A percentile compares a stretch with the other conserved stretches of the same genome.
Conservation (phyloP, 768 basidiomycete genomes). For the Tricholoma saponaceum region DNA sequence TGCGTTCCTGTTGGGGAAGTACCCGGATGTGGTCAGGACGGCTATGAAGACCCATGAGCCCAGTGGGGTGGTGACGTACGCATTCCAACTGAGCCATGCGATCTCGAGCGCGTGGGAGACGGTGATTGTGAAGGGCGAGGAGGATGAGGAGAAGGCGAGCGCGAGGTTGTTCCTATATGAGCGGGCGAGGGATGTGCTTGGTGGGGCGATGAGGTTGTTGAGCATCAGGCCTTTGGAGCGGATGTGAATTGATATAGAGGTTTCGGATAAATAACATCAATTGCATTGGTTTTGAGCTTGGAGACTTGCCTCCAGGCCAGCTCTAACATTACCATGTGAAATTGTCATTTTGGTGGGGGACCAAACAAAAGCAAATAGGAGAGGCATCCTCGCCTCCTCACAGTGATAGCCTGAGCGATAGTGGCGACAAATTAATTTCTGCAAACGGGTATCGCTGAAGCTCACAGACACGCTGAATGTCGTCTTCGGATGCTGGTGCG, state of each 20-base stretch:
- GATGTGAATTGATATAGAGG: conserved; percentile 53
- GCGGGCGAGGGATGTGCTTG: conserved; percentile 87
- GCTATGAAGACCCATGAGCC: conserved; percentile 87
- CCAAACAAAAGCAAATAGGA: no score
- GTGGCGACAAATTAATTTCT: no score
- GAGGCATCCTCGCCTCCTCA: no score
- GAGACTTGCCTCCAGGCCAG: no score
- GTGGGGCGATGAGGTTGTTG: conserved; percentile 78
- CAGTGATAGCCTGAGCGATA: no score
- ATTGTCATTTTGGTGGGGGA: no score
- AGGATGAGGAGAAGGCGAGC: conserved; percentile 68
- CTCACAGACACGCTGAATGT: neutral
- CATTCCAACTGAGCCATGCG: conserved; percentile 81
- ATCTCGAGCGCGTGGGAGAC: conserved; percentile 93
- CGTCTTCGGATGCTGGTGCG: neutral
- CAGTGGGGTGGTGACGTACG: conserved; percentile 86
- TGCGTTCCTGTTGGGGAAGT: conserved; percentile 79
- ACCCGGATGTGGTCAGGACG: conserved; percentile 87
- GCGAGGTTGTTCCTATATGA: conserved; percentile 90
- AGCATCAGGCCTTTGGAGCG: conserved; percentile 88
- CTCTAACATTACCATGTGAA: no score
- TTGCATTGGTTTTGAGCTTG: neutral
- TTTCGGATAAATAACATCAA: no score
- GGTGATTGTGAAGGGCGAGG: conserved; percentile 81
- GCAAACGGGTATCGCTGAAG: neutral